Percentiles rank a stretch among this genome's conserved stretches.
These are phyloP conservation scores for Tylopilus sp. DNA, from an alignment of 768 basidiomycete species.

Conservation along the genomic window DNA sequence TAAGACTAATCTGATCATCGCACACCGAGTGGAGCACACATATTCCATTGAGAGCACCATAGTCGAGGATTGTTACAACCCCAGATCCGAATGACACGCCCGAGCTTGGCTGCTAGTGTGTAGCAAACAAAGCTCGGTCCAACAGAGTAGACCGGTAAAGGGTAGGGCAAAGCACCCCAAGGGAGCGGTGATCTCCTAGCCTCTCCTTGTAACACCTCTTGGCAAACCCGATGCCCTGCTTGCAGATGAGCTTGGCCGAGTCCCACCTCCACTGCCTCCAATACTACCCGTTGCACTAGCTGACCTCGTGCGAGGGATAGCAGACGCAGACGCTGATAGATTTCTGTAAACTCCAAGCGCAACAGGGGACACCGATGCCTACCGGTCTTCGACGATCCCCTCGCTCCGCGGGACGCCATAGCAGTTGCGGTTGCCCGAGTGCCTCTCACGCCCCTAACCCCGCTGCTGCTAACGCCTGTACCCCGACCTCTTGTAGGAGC, in stretches of 20 bases:
- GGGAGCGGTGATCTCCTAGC: slow-evolving; percentile 8
- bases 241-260: slow-evolving; percentile 22
- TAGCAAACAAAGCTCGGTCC: background rate
- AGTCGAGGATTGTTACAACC: background rate
- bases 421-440: slow-evolving; percentile 59
- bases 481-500: slow-evolving; percentile 41
- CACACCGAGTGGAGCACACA: slow-evolving; percentile 2
- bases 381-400: slow-evolving; percentile 41
- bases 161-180: background rate
- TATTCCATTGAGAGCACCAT: slow-evolving; percentile 2
- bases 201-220: slow-evolving; percentile 25
- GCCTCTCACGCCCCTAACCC: slow-evolving; percentile 68
- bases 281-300: slow-evolving; percentile 28
- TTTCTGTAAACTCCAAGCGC: slow-evolving; percentile 2
- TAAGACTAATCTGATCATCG: no score
- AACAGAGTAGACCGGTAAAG: background rate
- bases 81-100: background rate
- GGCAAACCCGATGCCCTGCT: slow-evolving; percentile 25
- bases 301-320: slow-evolving; percentile 22
- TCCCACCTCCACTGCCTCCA: slow-evolving; percentile 13
- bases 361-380: slow-evolving; percentile 5
- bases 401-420: slow-evolving; percentile 42
- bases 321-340: slow-evolving; percentile 13
- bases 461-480: slow-evolving; percentile 45
- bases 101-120: background rate